Base-by-base conservation (phyloP, 2,329 filamentous ascomycete genomes). In the Madurella fahalii region DNA sequence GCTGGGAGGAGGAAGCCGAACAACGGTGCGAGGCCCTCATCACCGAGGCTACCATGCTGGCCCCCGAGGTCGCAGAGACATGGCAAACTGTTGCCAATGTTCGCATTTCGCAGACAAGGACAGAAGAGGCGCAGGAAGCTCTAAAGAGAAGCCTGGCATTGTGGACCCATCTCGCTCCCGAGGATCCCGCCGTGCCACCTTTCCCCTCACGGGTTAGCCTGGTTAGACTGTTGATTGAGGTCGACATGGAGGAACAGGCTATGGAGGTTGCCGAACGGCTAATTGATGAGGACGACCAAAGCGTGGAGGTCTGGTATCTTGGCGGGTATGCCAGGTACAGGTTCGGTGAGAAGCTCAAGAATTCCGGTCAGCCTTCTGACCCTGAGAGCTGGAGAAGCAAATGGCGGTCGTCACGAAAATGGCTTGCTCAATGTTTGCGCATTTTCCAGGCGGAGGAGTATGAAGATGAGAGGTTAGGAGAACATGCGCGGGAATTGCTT, bases 291-390 rank as follows among this genome's bases (percentile, higher is more conserved):
- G 93, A 99, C 62, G 95, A 99, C 68, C 81, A 88, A 67, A 96
- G 93, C 69, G 89, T 99, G 17, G 94, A 99, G 72, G 88, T 90
- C 16, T 96, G 92, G 91, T 99, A 99, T 73, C 79, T 99, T 5
- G 94, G 94, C 42, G 95, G 94, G 4, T 97, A 93, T 89, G 92
- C 90, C 64, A 79, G 95, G 62, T 90, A 90, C 68, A 80, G 96
- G 55, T 76, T 88, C 58, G 89, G 87, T 11, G 82, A 89, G 69
- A 89, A 86, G 76, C 75, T 83, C 64, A 82, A 78, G 73, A 77
- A 67, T 11, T 61, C 58, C 20, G 58, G 59, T 56, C 64, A 66
- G 51, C 61, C 65, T 53, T 66, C 62, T 65, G 74, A 65, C 54
- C 65, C 65, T 39, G 62, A 82, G 45, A 75, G 76, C 46, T 82